A percentile compares a stretch with the other conserved stretches of the same genome.
phyloP scores from a whole-genome alignment of 768 basidiomycete genomes.

The Sarcodon aspratus region DNA sequence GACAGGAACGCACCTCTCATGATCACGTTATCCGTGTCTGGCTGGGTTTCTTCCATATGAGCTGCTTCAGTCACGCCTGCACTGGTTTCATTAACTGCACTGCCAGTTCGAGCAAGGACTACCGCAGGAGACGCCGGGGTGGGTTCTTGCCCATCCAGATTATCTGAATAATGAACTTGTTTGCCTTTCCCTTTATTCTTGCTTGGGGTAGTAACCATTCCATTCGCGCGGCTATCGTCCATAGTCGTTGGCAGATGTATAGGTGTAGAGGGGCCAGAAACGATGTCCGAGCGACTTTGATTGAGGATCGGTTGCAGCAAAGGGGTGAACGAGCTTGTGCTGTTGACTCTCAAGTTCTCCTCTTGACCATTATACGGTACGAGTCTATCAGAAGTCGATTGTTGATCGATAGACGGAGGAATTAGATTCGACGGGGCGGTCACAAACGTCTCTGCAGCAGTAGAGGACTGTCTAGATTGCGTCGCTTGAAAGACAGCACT shows the following conservation, averaged over 20 bases:
- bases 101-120: slow-evolving; percentile 54
- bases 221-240: neutral
- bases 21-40: slow-evolving; percentile 41
- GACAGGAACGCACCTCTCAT: slow-evolving; percentile 52
- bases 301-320: neutral
- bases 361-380: neutral
- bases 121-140: slow-evolving; percentile 43
- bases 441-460: slow-evolving; percentile 15
- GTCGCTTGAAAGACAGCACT: neutral
- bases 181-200: slow-evolving; percentile 15
- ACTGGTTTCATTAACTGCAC: slow-evolving; percentile 48
- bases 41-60: slow-evolving; percentile 6
- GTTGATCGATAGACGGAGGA: too few species aligned
- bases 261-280: neutral
- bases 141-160: slow-evolving; percentile 14
- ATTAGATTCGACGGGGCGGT: slow-evolving; percentile 10
- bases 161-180: slow-evolving; percentile 12
- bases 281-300: neutral
- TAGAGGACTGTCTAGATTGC: slow-evolving; percentile 4
- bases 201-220: neutral
- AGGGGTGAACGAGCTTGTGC: slow-evolving; percentile 5
- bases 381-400: neutral
- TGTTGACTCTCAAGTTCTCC: neutral
- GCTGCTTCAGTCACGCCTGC: slow-evolving; percentile 38
- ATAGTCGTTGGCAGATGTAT: neutral